phyloP scores from a whole-genome alignment of 169 alveolate species.

The Plasmodium gaboni region DNA sequence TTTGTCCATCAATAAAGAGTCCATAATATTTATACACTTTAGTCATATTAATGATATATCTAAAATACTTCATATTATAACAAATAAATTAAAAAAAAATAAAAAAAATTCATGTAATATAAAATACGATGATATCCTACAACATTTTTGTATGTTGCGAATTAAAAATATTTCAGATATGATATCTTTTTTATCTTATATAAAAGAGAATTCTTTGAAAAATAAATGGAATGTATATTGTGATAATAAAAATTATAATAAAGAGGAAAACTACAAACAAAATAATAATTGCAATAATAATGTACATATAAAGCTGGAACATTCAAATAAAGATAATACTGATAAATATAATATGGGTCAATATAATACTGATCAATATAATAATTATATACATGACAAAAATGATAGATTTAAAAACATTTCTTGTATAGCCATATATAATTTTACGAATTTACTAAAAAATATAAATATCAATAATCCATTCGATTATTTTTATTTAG shows the following conservation, averaged over 20 bases:
- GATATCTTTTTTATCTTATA: constrained; percentile 18
- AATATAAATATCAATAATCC: constrained; percentile 5
- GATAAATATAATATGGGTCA: no score
- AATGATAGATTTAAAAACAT: constrained; percentile 10
- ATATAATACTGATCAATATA: no score
- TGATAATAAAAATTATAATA: no score
- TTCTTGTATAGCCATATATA: constrained; percentile 38
- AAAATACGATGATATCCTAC: constrained; percentile 10
- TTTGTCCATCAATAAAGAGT: background rate
- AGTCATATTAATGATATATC: constrained; percentile 49
- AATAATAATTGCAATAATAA: no score
- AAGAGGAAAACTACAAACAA: no score
- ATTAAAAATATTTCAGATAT: constrained; percentile 28
- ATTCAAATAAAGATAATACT: no score
- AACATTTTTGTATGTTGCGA: constrained; percentile 23
- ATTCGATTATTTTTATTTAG: constrained; percentile 22
- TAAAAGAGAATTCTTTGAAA: background rate
- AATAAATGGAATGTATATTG: background rate
- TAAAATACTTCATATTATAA: constrained; percentile 15
- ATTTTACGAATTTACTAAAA: constrained; percentile 41
- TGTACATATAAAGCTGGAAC: no score
- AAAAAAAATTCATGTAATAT: background rate
- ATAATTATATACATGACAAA: background rate
- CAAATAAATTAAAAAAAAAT: constrained; percentile 23
- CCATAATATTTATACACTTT: constrained; percentile 37